Conservation (phyloP, 352 stramenopile genomes). For the Pythium grandisporangium region DNA sequence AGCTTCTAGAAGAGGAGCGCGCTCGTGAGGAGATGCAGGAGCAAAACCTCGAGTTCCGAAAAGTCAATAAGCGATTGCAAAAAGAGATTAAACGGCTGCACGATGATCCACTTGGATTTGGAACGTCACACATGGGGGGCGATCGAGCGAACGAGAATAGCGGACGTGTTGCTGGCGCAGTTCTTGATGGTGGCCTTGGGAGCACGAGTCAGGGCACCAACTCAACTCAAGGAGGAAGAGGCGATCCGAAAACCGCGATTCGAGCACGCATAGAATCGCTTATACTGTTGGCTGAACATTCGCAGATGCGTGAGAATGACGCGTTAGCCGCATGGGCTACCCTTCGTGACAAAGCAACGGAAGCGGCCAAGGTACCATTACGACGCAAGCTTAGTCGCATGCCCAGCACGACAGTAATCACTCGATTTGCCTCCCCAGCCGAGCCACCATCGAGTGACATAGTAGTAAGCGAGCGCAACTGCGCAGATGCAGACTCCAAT, state of each 20-base stretch:
- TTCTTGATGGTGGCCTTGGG: no score
- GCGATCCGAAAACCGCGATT: constrained; percentile 21
- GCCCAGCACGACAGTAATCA: constrained; percentile 57
- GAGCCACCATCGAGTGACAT: constrained; percentile 3
- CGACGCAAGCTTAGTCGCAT: constrained; percentile 50
- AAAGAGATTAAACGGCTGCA: constrained; percentile 47
- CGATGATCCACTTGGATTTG: constrained; percentile 14
- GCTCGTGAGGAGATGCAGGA: constrained; percentile 63
- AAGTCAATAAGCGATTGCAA: constrained; percentile 58
- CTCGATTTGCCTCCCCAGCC: constrained; percentile 14
- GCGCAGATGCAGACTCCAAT: no score
- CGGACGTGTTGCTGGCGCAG: no score
- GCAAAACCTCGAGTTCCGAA: constrained; percentile 62
- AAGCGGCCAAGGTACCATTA: constrained; percentile 12
- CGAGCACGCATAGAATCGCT: constrained; percentile 36
- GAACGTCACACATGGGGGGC: not conserved
- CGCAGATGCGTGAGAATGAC: constrained; percentile 68
- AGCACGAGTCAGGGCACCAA: not conserved
- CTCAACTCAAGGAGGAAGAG: no score
- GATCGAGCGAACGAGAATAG: not conserved
- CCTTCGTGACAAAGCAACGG: constrained; percentile 3
- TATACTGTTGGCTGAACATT: constrained; percentile 35
- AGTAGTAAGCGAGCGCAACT: not conserved
- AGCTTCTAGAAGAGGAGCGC: constrained; percentile 67
- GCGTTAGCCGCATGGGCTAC: constrained; percentile 23